These are phyloP conservation scores for Chaetomiaceae sp. DNA, from an alignment of 2,329 filamentous ascomycete species.

Conservation along the genomic window DNA sequence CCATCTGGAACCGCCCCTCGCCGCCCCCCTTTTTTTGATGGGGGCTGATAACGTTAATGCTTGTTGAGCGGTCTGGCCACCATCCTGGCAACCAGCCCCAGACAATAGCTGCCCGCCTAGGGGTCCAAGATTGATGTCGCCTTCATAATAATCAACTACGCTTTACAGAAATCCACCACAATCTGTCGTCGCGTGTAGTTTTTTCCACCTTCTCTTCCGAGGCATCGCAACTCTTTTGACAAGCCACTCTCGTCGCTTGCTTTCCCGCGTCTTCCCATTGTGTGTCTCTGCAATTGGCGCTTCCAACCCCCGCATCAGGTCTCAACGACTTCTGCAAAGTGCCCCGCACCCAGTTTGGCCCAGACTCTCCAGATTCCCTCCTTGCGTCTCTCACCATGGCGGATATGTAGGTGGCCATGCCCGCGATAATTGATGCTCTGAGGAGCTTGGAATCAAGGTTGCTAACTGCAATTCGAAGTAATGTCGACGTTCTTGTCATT, in stretches of 20 bases:
- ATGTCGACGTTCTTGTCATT: constrained; percentile 96
- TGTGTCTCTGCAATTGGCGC: neutral
- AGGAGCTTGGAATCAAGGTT: neutral
- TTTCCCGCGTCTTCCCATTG: neutral
- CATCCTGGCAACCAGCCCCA: constrained; percentile 11
- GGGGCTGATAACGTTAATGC: constrained; percentile 16
- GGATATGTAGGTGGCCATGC: constrained; percentile 25
- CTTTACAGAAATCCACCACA: neutral
- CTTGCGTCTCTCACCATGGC: constrained; percentile 28
- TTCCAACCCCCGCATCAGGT: no score
- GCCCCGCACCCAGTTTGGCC: neutral
- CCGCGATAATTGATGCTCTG: neutral
- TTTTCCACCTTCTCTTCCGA: neutral
- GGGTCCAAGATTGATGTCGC: constrained; percentile 9
- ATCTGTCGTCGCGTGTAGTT: neutral
- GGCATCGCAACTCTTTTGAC: neutral
- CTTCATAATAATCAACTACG: constrained; percentile 11
- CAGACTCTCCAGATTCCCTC: neutral
- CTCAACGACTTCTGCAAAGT: neutral
- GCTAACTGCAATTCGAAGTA: constrained; percentile 46
- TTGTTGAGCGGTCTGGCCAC: constrained; percentile 17
- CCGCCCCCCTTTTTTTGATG: constrained; percentile 22
- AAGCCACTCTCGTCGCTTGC: neutral
- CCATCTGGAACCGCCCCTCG: constrained; percentile 16
- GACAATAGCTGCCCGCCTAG: constrained; percentile 2